These are phyloP conservation scores for Phytopythium chamaehyphon DNA, from an alignment of 352 stramenopile species.

Conservation along the genomic window DNA sequence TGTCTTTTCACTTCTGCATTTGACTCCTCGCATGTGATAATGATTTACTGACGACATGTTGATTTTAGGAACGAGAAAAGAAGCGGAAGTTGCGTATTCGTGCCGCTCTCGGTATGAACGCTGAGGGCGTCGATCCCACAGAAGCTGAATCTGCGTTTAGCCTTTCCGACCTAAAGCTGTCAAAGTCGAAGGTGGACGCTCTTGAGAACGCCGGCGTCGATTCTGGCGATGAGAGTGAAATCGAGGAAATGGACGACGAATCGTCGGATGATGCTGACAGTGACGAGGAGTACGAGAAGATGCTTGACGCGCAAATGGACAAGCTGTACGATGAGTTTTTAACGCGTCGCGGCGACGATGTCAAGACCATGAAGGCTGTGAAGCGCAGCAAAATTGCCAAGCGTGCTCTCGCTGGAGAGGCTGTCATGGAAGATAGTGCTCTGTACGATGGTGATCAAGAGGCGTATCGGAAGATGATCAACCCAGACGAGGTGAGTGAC, in stretches of 20 bases:
- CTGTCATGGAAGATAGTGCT: conserved; percentile 69
- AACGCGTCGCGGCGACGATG: conserved; percentile 66
- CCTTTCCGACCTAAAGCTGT: conserved; percentile 70
- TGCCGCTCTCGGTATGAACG: conserved; percentile 78
- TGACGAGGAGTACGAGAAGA: conserved; percentile 75
- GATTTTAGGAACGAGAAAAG: conserved; percentile 85
- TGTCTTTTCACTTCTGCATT: conserved; percentile 1
- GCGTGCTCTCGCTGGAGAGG: conserved; percentile 73
- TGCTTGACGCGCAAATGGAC: conserved; percentile 82
- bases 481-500: conserved; percentile 76
- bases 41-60: too few relatives aligned
- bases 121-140: conserved; percentile 76
- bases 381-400: conserved; percentile 86
- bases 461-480: conserved; percentile 86
- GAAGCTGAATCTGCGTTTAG: conserved; percentile 81
- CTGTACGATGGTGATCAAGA: conserved; percentile 82
- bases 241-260: conserved; percentile 20
- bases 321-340: conserved; percentile 84
- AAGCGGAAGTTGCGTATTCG: conserved; percentile 84
- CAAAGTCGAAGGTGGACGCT: conserved; percentile 71
- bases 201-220: conserved; percentile 62
- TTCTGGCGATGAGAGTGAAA: conserved; percentile 29
- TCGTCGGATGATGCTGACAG: conserved; percentile 44
- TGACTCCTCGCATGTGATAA: background rate
- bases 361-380: conserved; percentile 79